Conservation (phyloP, 306 rosid genomes). For the Rosa rugosa region DNA sequence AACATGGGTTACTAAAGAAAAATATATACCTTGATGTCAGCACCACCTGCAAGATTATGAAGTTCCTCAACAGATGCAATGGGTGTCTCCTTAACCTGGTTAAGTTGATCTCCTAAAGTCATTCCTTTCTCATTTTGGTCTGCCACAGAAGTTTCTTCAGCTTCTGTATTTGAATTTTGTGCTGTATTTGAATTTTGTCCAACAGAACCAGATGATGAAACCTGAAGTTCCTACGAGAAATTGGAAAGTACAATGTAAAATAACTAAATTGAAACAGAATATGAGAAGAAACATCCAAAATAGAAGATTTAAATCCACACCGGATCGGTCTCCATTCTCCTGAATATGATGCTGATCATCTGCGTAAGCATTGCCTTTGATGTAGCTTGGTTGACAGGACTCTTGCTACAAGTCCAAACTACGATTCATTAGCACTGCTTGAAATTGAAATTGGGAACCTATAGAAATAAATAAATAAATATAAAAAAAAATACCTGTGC, state of each 20-base stretch:
- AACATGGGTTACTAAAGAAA: conserved; percentile 18
- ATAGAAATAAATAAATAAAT: neutral
- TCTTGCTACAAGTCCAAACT: conserved; percentile 73
- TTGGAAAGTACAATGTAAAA: conserved; percentile 20
- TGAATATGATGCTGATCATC: conserved; percentile 85
- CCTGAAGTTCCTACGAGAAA: conserved; percentile 46
- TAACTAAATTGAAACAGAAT: conserved; percentile 11
- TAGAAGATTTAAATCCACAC: conserved; percentile 42
- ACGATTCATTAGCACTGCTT: conserved; percentile 32
- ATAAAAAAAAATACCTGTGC: conserved; percentile 66
- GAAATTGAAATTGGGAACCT: conserved; percentile 26
- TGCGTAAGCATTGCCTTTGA: conserved; percentile 99
- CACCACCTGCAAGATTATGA: conserved; percentile 94
- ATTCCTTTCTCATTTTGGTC: conserved; percentile 68
- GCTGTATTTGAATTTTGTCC: conserved; percentile 34
- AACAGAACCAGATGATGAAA: conserved; percentile 55
- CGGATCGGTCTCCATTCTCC: conserved; percentile 96
- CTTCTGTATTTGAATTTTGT: conserved; percentile 48
- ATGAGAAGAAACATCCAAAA: conserved; percentile 19
- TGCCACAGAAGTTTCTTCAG: conserved; percentile 49
- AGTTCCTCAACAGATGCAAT: conserved; percentile 92
- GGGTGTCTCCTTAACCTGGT: conserved; percentile 66
- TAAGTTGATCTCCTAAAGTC: conserved; percentile 87
- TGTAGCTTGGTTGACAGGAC: conserved; percentile 98
- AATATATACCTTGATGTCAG: conserved; percentile 86